Conservation (phyloP, 1,284 basidiomycete genomes). For the Malassezia slooffiae region DNA sequence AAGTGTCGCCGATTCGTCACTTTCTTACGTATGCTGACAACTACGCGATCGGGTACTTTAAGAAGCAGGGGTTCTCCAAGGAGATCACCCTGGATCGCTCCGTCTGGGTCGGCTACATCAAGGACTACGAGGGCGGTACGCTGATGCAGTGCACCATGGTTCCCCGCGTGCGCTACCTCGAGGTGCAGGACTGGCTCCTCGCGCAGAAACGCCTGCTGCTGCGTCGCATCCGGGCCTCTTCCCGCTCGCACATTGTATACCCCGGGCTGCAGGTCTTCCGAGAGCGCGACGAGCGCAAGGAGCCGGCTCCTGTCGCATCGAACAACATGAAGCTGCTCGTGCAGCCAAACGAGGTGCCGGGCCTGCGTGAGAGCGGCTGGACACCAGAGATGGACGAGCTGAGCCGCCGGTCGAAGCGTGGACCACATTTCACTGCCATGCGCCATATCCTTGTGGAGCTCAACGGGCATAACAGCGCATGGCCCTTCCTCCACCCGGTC, state of each 20-base stretch:
- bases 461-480: conserved; percentile 66
- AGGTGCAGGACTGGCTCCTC: conserved; percentile 66
- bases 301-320: conserved; percentile 10
- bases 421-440: conserved; percentile 58
- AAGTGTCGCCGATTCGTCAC: conserved; percentile 71
- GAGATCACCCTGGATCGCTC: conserved; percentile 83
- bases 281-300: conserved; percentile 48
- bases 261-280: conserved; percentile 70
- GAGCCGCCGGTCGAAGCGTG: conserved; percentile 55
- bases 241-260: conserved; percentile 75
- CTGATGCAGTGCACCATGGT: conserved; percentile 97
- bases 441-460: conserved; percentile 73
- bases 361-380: conserved; percentile 70
- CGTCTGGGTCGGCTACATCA: conserved; percentile 98
- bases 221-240: conserved; percentile 76
- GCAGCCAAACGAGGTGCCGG: conserved; percentile 34
- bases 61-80: conserved; percentile 89
- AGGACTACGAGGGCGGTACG: conserved; percentile 99
- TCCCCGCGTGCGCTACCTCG: conserved; percentile 75
- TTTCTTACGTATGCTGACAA: conserved; percentile 99
- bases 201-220: conserved; percentile 65
- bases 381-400: conserved; percentile 69
- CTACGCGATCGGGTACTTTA: conserved; percentile 97
- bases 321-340: conserved; percentile 27
- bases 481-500: conserved; percentile 79